Base-by-base conservation (phyloP, 2,329 filamentous ascomycete species). In the Massarina eburnea region DNA sequence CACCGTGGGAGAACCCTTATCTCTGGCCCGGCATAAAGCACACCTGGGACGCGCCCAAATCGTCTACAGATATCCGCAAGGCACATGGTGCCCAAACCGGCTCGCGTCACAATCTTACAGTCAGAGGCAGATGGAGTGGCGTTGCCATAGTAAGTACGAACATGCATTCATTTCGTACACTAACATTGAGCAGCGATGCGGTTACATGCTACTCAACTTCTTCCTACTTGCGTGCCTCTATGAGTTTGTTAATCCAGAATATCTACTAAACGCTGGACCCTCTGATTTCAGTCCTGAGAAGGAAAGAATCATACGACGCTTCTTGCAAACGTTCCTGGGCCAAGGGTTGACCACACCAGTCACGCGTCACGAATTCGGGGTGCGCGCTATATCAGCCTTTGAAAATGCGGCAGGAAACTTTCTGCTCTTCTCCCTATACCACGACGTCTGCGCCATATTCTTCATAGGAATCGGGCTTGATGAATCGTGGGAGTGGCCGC, bases 401-500 rank as follows among this genome's bases (percentile, higher is more conserved):
- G 37, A 45, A 17, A 41, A 44, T 17, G 30, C 43, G 17, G 37
- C 33, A 9, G 22, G 27, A 9, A 35, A 49, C 24, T 41, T 36
- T n/a, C 38, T 49, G 4, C 18, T 37, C 12, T 30, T 49, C 10
- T 41, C 37, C 2, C 12, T 36, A 2, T 49, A 45, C 19, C 41
- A 45, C 17, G 46, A 45, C 32, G 19, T 39, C 3, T 45, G 19
- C 33, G 46, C 46, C 14, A 38, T 49, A 12, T 15, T 49, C 17
- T 49, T 43, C 35, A 26, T 49, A 4, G 10, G 22, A 2, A 6
- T 49, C 10, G 39, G 39, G 10, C 33, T 49, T 2, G 46, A 49
- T 26, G 30, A 41, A 21, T 43, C 41, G 9, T 43, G 41, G 41
- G 41, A 45, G 26, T 49, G 46, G 42, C 46, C 46, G 17, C 46